Evolutionary conservation across 1,139 yeast species (phyloP), one percentile per base, ranked within the genome.

Genomic region (Candida pseudocylindracea): DNA sequence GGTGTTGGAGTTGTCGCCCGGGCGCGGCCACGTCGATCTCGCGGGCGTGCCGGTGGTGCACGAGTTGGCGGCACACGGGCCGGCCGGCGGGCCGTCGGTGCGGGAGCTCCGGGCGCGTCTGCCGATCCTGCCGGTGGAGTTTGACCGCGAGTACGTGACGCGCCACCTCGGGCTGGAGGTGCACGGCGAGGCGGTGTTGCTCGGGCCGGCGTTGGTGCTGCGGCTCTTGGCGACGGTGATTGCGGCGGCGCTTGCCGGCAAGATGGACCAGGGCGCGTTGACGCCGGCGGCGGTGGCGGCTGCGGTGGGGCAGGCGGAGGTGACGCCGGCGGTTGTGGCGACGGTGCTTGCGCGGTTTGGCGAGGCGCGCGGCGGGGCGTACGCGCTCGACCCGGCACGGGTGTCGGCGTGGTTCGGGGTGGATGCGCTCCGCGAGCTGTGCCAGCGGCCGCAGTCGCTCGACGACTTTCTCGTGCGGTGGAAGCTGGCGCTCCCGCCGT

Each of bases 401-500:
- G 55, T 72, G 2, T 59, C 73, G 1, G 45, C 46, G 33, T 74
- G 80, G 74, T 67, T 63, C 44, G 91, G 85, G 2, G 47, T 65
- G 2, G 56, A 60, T 35, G 56, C 72, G 0, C 53, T 79, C 27
- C 60, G 60, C 32, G 78, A 68, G 38, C 6, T 6, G 20, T 15
- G 20, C 20, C 20, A 15, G 20, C 20, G 20, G 20, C 20, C 20
- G 6, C 20, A 15, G 20, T 6, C 20, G 20, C 20, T 15, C 6
- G 20, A 15, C 20, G 20, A 15, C 20, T 67, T 72, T 41, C 50
- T 68, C 33, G 58, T 68, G 35, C 57, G 56, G 35, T 74, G 93
- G 80, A 69, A 70, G 41, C 55, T 70, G 1, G 54, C 63, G 7
- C 55, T 79, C 31, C 92, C 93, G 1, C 66, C 72, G 3, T 70